Percentiles rank a stretch among this genome's conserved stretches.
Conservation (phyloP, 1,284 basidiomycete species). For the Puccinia polysora region DNA sequence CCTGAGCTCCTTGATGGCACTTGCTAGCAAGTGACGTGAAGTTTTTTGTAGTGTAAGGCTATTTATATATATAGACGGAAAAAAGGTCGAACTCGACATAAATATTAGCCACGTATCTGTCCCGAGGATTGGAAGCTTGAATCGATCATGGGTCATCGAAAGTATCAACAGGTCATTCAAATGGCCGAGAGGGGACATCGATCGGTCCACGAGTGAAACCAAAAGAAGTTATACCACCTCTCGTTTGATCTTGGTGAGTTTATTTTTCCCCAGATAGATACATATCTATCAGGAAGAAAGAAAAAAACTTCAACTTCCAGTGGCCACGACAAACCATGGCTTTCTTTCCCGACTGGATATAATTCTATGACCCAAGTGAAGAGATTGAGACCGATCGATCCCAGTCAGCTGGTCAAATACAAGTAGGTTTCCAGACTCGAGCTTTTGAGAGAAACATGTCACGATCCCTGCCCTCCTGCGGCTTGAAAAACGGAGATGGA, state of each 20-base stretch:
- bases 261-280: too few species aligned
- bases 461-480: not conserved
- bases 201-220: not conserved
- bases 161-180: constrained; percentile 35
- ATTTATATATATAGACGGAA: too few species aligned
- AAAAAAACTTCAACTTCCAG: constrained; percentile 21
- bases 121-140: constrained; percentile 21
- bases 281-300: too few species aligned
- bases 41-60: too few species aligned
- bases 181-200: too few species aligned
- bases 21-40: too few species aligned
- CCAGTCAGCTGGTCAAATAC: not conserved
- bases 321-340: constrained; percentile 39
- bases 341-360: not conserved
- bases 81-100: too few species aligned
- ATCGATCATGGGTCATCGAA: too few species aligned
- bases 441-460: not conserved
- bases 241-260: constrained; percentile 20
- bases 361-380: not conserved
- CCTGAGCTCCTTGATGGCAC: too few species aligned
- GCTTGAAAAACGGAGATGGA: not conserved
- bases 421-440: not conserved
- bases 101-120: constrained; percentile 42
- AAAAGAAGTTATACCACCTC: not conserved
- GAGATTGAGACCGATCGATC: not conserved